Base-by-base conservation (phyloP, 495 filamentous ascomycete species). In the Hypoxylon lienhwacheense region DNA sequence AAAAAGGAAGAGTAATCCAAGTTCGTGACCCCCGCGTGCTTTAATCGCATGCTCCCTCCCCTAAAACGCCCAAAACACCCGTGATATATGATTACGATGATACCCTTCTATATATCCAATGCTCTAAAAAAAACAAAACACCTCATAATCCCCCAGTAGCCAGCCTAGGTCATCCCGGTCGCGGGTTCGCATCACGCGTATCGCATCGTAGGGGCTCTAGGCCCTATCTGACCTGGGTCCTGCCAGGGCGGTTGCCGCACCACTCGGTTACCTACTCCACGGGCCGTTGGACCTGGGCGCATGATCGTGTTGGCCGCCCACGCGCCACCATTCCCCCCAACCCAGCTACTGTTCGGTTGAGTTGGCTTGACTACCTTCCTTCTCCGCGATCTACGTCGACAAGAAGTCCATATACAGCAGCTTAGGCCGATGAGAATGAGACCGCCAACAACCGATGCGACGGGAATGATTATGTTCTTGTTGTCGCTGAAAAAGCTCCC, bases 401-500 rank as follows among this genome's bases (percentile, higher is more conserved):
- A 86, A 17, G 78, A 75, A 37, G 72, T 77, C 39, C 76, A 70
- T 53, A 81, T 75, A 64, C 87, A 90, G 49, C 72, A 75, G 17
- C 83, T 45, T 19, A 91, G 64, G 3, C 76, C 73, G 14, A 92
- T 64, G 3, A 90, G 53, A 3, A 95, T 59, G 3, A 92, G 70
- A 4, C 77, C 80, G 19, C 89, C 89, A 22, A 91, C 78, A 6
- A 80, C 85, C 22, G 74, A 71, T 5, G 73, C 79, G 14, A 95
- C 73, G n/a, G 85, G 88, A 52, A 91, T 91, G 15, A 90, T 83
- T 29, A 92, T 79, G 29, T 80, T 77, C 70, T 85, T 85, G 70
- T 92, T 87, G 43, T 84, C 69, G 8, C 73, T 66, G 62, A 95
- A 79, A 84, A 87, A 92, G 56, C 70, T 77, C 48, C 71, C 70